A percentile compares a stretch with the other conserved stretches of the same genome.
phyloP scores from a whole-genome alignment of 352 stramenopile genomes.

The Pythium aphanidermatum region DNA sequence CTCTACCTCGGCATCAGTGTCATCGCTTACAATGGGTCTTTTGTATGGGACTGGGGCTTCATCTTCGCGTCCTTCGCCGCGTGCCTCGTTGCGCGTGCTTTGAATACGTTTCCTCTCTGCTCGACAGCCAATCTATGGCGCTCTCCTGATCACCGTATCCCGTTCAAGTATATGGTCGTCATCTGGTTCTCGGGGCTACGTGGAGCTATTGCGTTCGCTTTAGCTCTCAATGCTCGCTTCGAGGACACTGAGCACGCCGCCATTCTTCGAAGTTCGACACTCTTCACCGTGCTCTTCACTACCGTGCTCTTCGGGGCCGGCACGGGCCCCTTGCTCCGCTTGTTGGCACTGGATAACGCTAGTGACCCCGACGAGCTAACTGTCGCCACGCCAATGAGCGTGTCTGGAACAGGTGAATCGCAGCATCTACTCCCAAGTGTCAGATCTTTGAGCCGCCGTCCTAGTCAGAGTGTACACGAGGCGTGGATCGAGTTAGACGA shows the following conservation, averaged over 20 bases:
- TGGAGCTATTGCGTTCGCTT: slow-evolving; percentile 90
- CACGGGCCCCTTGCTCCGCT: slow-evolving; percentile 32
- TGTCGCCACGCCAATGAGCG: slow-evolving; percentile 1
- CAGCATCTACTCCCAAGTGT: too few relatives aligned
- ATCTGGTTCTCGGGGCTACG: slow-evolving; percentile 93
- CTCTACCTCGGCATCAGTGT: slow-evolving; percentile 61
- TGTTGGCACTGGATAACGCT: slow-evolving; percentile 19
- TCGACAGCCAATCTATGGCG: slow-evolving; percentile 42
- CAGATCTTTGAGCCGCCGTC: neutral
- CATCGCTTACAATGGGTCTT: slow-evolving; percentile 46
- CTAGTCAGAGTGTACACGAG: slow-evolving; percentile 15
- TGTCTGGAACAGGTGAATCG: neutral
- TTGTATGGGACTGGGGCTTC: slow-evolving; percentile 70
- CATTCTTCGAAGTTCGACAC: slow-evolving; percentile 41
- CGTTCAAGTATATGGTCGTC: slow-evolving; percentile 62
- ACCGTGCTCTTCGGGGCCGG: slow-evolving; percentile 42
- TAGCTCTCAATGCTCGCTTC: slow-evolving; percentile 67
- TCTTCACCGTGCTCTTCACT: slow-evolving; percentile 55
- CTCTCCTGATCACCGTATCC: slow-evolving; percentile 29
- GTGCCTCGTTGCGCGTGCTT: slow-evolving; percentile 40
- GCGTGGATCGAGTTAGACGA: slow-evolving; percentile 21
- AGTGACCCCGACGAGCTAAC: slow-evolving; percentile 1
- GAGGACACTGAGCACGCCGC: slow-evolving; percentile 23
- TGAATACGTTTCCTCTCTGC: slow-evolving; percentile 78
- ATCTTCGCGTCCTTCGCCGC: slow-evolving; percentile 22